Base-by-base conservation (phyloP, 768 basidiomycete genomes). In the Lanmaoa rubissima region DNA sequence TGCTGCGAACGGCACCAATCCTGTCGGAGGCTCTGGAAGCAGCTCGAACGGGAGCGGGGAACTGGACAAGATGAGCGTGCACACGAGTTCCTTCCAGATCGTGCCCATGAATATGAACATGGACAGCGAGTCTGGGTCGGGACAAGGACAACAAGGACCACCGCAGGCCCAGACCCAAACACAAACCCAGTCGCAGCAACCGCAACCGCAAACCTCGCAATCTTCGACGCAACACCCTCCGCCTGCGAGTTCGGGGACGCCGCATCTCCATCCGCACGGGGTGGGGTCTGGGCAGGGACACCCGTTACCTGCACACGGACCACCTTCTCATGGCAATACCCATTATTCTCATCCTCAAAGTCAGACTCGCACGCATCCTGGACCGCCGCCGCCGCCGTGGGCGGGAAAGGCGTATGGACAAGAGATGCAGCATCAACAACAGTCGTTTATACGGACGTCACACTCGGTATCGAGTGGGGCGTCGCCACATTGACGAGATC, bases 61-160 rank as follows among this genome's bases (percentile, higher is more conserved):
- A 1, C 51, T 69, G 48, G 69, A 72, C 36, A 72, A 70, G 51
- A 71, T 73, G 65, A 53, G 58, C 9, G 77, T 76, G 26, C 84
- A 86, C 61, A 82, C 84, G 61, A 73, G 83, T 0, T 82, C 84
- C n/a, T 86, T 86, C 65, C 84, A 86, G 65, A 73, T 85, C 46
- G 34, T 69, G 51, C 13, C 66, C 0, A 57, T 69, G 57, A 42
- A 28, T 12, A 65, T 70, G 64, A 60, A 40, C 28, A 26, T 70
- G 45, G 65, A 70, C 16, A 28, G 34, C 16, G 64, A 61, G 26
- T 40, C 65, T 35, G 59, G 55, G 1, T 32, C 58, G 10, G 60
- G 55, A 7, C 57, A 46, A 1, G 61, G 45, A 13, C 55, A 42
- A n/a, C 50, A 35, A 19, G 47, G 50, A n/a, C 35, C 55, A 1